These are phyloP conservation scores for Penicillium arizonense DNA, from an alignment of 495 filamentous ascomycete genomes.

Conservation along the genomic window DNA sequence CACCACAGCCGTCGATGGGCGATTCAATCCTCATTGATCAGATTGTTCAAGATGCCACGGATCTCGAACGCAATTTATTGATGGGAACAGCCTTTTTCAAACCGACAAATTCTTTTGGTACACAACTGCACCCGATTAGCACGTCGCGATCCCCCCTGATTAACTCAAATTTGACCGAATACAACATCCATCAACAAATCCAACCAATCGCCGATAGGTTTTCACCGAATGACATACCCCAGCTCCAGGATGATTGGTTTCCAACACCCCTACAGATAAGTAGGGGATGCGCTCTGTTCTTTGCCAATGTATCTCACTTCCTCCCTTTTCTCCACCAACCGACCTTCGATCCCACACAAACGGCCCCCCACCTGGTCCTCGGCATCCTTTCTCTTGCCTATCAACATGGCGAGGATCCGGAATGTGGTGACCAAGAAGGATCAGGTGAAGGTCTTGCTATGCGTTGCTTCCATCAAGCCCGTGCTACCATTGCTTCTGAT, in stretches of 20 bases:
- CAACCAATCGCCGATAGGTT: slow-evolving; percentile 4
- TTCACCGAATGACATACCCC: slow-evolving; percentile 11
- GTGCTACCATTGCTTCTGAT: slow-evolving; percentile 17
- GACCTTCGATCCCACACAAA: slow-evolving; percentile 26
- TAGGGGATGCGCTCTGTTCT: slow-evolving; percentile 31
- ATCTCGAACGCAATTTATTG: slow-evolving; percentile 18
- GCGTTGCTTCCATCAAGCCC: slow-evolving; percentile 34
- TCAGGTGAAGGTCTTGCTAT: slow-evolving; percentile 25
- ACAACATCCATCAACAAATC: not conserved
- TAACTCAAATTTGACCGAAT: not conserved
- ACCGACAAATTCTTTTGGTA: slow-evolving; percentile 6
- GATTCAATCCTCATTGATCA: slow-evolving; percentile 7
- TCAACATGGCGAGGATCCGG: slow-evolving; percentile 38
- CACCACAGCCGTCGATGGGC: not conserved
- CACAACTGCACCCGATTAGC: not conserved
- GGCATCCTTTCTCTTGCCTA: slow-evolving; percentile 35
- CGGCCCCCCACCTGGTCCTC: slow-evolving; percentile 20
- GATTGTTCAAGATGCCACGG: slow-evolving; percentile 6
- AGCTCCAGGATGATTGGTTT: slow-evolving; percentile 24
- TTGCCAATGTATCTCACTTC: slow-evolving; percentile 28
- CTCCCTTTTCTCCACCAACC: slow-evolving; percentile 33
- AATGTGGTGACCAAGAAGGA: slow-evolving; percentile 21
- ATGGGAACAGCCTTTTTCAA: slow-evolving; percentile 14
- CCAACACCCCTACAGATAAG: slow-evolving; percentile 23
- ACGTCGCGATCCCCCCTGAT: not conserved